These are phyloP conservation scores for Fraxinus latifolia DNA, from an alignment of 305 asterid genomes.

Conservation along the genomic window DNA sequence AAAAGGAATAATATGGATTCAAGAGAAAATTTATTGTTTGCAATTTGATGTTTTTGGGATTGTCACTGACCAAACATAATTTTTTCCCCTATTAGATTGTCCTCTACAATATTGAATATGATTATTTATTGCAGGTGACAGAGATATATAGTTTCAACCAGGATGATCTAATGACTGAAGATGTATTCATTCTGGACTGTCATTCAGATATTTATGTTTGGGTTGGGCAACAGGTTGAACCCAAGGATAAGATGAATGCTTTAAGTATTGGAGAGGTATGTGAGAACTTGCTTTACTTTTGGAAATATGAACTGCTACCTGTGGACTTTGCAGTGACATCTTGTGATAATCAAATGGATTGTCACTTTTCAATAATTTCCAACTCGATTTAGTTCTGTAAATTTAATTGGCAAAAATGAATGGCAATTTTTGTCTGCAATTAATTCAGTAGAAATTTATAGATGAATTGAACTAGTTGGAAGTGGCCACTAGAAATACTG, in stretches of 20 bases:
- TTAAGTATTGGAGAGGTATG: constrained; percentile 81
- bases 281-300: constrained; percentile 15
- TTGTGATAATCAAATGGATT: background rate
- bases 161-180: constrained; percentile 92
- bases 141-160: constrained; percentile 79
- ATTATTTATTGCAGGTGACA: constrained; percentile 53
- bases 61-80: background rate
- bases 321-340: background rate
- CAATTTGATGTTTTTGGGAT: constrained; percentile 14
- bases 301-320: constrained; percentile 12
- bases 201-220: constrained; percentile 69
- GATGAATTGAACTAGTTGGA: background rate
- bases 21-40: background rate
- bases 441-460: background rate
- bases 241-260: constrained; percentile 77
- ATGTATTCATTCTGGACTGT: constrained; percentile 67
- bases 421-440: background rate
- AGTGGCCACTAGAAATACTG: background rate
- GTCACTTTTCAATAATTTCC: background rate
- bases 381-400: background rate
- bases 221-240: constrained; percentile 79
- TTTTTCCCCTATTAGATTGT: background rate
- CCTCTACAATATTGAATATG: constrained; percentile 15
- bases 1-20: constrained; percentile 13
- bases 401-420: background rate